These are phyloP conservation scores for Thielaviopsis ethacetica DNA, from an alignment of 2,329 filamentous ascomycete genomes.

Conservation along the genomic window DNA sequence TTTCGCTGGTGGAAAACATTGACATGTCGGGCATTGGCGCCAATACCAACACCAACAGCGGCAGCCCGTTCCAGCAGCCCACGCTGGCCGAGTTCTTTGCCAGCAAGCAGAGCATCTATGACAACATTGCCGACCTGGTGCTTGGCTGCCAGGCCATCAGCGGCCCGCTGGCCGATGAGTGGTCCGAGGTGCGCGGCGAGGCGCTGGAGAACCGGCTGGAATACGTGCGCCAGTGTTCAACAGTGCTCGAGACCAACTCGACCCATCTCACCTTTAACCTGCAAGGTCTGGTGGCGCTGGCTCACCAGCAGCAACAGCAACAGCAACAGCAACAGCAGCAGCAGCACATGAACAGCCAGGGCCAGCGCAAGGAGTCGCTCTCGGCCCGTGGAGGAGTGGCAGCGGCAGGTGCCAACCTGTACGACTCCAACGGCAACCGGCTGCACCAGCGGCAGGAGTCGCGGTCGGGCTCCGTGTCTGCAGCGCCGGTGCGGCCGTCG, in stretches of 20 bases:
- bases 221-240: slow-evolving; percentile 59
- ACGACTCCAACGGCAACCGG: slow-evolving; percentile 35
- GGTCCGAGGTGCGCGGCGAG: slow-evolving; percentile 82
- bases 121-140: slow-evolving; percentile 79
- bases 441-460: slow-evolving; percentile 42
- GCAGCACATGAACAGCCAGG: slow-evolving; percentile 16
- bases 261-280: slow-evolving; percentile 78
- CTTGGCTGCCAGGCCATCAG: slow-evolving; percentile 82
- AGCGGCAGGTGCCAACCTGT: too few relatives aligned
- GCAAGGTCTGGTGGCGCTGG: slow-evolving; percentile 70
- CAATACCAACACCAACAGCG: too few relatives aligned
- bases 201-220: slow-evolving; percentile 75
- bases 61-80: slow-evolving; percentile 58
- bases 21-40: slow-evolving; percentile 55
- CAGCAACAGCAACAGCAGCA: slow-evolving; percentile 8
- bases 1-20: slow-evolving; percentile 79
- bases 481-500: slow-evolving; percentile 26
- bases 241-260: slow-evolving; percentile 71
- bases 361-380: slow-evolving; percentile 28
- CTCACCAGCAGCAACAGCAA: slow-evolving; percentile 20
- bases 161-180: slow-evolving; percentile 82
- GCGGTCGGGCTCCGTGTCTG: slow-evolving; percentile 17
- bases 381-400: slow-evolving; percentile 20
- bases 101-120: slow-evolving; percentile 88
- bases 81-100: slow-evolving; percentile 74